phyloP scores from a whole-genome alignment of 805 yeast genomes.

The Saccharomycopsis schoenii region DNA sequence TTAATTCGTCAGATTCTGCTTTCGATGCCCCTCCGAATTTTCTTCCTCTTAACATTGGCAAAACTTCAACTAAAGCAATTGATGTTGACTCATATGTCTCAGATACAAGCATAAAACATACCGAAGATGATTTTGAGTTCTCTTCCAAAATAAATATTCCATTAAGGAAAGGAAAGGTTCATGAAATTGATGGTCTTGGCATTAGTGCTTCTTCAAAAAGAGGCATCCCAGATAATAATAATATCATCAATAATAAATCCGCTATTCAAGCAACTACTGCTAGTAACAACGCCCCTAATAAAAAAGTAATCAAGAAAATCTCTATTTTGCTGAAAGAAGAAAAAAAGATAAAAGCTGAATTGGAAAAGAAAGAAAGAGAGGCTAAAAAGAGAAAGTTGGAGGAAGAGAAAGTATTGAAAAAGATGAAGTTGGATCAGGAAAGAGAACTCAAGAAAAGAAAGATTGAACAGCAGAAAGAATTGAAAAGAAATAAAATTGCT shows the following conservation, averaged over 20 bases:
- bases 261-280: no score
- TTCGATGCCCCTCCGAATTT: conserved; percentile 5
- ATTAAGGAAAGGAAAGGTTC: background rate
- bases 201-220: background rate
- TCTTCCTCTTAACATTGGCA: background rate
- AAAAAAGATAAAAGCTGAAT: conserved; percentile 4
- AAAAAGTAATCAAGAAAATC: background rate
- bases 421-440: conserved; percentile 6
- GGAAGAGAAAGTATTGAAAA: conserved; percentile 12
- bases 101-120: background rate
- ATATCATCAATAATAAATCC: no score
- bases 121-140: background rate
- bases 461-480: conserved; percentile 7
- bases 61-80: background rate
- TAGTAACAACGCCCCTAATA: no score
- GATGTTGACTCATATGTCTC: background rate
- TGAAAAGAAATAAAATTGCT: conserved; percentile 4
- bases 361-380: conserved; percentile 11
- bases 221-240: no score
- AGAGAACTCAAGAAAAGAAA: background rate
- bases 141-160: background rate
- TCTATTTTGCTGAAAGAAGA: conserved; percentile 2
- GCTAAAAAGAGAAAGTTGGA: conserved; percentile 8
- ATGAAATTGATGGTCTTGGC: background rate
- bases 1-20: background rate